Conservation (phyloP, 768 basidiomycete genomes). For the Paxillus rubicundulus region DNA sequence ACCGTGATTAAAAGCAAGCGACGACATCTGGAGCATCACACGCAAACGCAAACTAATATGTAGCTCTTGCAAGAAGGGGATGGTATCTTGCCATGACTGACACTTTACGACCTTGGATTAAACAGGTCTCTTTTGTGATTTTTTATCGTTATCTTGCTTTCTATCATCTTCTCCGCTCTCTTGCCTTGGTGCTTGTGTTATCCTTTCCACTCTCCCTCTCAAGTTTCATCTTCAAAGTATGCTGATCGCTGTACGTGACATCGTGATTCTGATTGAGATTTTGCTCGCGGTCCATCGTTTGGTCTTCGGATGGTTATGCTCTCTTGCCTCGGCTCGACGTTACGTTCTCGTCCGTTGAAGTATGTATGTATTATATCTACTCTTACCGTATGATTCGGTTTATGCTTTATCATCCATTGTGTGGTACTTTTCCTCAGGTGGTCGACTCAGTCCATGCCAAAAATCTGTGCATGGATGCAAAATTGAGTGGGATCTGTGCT, state of each 20-base stretch:
- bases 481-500: no score
- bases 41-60: not conserved
- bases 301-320: not conserved
- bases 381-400: constrained; percentile 20
- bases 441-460: no score
- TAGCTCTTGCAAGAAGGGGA: not conserved
- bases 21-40: not conserved
- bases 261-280: not conserved
- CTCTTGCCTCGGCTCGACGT: not conserved
- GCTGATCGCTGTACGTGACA: not conserved
- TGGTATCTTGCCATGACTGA: not conserved
- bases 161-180: not conserved
- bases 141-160: constrained; percentile 29
- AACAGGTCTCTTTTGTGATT: constrained; percentile 1
- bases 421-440: not conserved
- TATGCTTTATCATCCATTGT: not conserved
- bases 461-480: no score
- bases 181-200: not conserved
- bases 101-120: constrained; percentile 14
- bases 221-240: not conserved
- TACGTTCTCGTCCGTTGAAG: not conserved
- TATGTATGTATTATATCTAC: constrained; percentile 1
- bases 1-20: constrained; percentile 11
- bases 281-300: no score
- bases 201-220: not conserved